phyloP scores from a whole-genome alignment of 345 rosid genomes.

The Eucalyptus caleyi region DNA sequence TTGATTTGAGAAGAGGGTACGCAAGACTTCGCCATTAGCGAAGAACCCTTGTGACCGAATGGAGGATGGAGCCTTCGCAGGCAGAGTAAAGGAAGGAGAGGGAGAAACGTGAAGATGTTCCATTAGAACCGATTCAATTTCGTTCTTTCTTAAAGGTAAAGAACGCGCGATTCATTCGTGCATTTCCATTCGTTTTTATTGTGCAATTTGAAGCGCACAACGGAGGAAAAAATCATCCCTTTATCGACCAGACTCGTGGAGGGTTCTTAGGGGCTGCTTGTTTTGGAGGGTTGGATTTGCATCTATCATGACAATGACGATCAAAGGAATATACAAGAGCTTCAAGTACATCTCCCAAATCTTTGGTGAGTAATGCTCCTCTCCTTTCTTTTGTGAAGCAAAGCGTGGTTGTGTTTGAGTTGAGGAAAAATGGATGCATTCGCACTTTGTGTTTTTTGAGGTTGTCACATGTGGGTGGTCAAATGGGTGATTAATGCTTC shows the following conservation, averaged over 20 bases:
- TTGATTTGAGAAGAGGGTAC: neutral
- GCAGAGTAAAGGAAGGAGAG: neutral
- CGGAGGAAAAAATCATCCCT: neutral
- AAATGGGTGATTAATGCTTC: neutral
- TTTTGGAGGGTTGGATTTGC: neutral
- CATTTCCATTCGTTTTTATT: neutral
- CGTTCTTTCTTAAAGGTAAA: neutral
- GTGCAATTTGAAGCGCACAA: neutral
- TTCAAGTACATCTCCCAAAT: constrained; percentile 80
- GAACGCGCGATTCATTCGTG: neutral
- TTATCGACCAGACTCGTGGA: neutral
- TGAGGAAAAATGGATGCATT: neutral
- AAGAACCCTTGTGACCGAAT: neutral
- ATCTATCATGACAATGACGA: constrained; percentile 45
- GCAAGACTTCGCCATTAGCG: neutral
- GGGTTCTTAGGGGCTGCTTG: neutral
- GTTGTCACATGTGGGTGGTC: neutral
- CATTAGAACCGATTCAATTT: neutral
- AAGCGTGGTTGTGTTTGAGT: neutral
- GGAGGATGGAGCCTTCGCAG: neutral
- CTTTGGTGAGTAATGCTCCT: constrained; percentile 31
- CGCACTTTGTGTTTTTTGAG: neutral
- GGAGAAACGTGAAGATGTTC: neutral
- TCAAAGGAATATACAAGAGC: constrained; percentile 78
- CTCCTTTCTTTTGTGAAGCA: neutral